Base-by-base conservation (phyloP, 257 asterid species). In the Oldenlandia corymbosa region DNA sequence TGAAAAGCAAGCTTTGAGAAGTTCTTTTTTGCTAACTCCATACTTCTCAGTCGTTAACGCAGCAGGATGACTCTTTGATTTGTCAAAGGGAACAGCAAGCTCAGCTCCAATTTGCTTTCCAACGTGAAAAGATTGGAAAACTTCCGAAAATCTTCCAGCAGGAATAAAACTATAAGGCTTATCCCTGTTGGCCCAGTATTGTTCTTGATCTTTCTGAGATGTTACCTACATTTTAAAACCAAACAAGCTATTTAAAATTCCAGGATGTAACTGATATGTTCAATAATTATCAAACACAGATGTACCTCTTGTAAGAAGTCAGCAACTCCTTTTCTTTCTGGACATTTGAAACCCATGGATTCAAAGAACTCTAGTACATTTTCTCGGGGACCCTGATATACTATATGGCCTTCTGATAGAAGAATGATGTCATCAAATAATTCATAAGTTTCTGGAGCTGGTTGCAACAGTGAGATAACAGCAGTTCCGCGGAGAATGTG, bases 401-500 rank as follows among this genome's bases (percentile, higher is more conserved):
- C 78, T 72, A 85, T 81, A 34, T 80, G 84, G 11, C 97, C 97
- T 77, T 90, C 97, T 8, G 95, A 76, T 10, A 90, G 60, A 58
- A 90, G 88, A 75, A 90, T 90, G 51, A 90, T 73, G 66, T 90
- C 97, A 66, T 90, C 97, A 66, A 90, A 90, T 77, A 90, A 80
- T 55, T 80, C 77, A 34, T 79, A 90, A 41, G 97, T 88, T 73
- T 88, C 96, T 18, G 97, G 97, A 66, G 85, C 95, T 9, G 97
- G 97, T 71, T 90, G 97, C 77, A 88, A 67, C 27, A 90, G 88
- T 24, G 97, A 90, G 54, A 90, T 83, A 41, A 90, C 69, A 32
- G 89, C 81, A 45, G 96, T 90, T 58, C 79, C 79, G 67, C 80
- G 83, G 62, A 90, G 80, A 55, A 86, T 83, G 68, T 71, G 91